Conservation (phyloP, 176 grass and related monocot species). For the Neostapfia colusana region DNA sequence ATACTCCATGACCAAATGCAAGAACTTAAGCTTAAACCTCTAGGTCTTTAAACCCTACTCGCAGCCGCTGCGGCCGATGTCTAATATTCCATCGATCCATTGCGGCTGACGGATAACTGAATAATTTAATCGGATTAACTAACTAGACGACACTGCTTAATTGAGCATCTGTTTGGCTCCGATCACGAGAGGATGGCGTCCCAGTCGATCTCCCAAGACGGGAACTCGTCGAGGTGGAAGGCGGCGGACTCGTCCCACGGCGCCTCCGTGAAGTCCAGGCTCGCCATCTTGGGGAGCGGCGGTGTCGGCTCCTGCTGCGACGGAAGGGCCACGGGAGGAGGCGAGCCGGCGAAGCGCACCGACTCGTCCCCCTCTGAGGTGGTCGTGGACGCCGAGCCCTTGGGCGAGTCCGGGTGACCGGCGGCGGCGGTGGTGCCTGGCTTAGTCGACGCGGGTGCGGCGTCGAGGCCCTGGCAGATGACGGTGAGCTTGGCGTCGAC, state of each 20-base stretch:
- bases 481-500: slow-evolving; percentile 83
- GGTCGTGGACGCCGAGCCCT: slow-evolving; percentile 45
- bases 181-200: slow-evolving; percentile 83
- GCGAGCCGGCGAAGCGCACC: slow-evolving; percentile 41
- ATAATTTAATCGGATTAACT: no score
- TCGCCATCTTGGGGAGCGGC: slow-evolving; percentile 65
- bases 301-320: slow-evolving; percentile 21
- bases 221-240: slow-evolving; percentile 59
- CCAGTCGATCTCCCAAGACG: slow-evolving; percentile 98
- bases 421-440: not conserved
- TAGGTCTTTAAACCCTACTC: slow-evolving; percentile 54
- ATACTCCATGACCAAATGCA: slow-evolving; percentile 23
- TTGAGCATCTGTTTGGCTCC: slow-evolving; percentile 11
- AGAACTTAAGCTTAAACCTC: slow-evolving; percentile 40
- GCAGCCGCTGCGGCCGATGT: slow-evolving; percentile 63
- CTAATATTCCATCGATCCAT: slow-evolving; percentile 77
- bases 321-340: not conserved
- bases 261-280: slow-evolving; percentile 86
- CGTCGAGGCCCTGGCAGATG: slow-evolving; percentile 64
- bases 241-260: slow-evolving; percentile 86
- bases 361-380: slow-evolving; percentile 71
- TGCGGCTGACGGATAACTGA: no score
- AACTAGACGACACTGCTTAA: not conserved
- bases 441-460: not conserved
- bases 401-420: slow-evolving; percentile 39